Base-by-base conservation (phyloP, 2,329 filamentous ascomycete species). In the Beauveria sp. region DNA sequence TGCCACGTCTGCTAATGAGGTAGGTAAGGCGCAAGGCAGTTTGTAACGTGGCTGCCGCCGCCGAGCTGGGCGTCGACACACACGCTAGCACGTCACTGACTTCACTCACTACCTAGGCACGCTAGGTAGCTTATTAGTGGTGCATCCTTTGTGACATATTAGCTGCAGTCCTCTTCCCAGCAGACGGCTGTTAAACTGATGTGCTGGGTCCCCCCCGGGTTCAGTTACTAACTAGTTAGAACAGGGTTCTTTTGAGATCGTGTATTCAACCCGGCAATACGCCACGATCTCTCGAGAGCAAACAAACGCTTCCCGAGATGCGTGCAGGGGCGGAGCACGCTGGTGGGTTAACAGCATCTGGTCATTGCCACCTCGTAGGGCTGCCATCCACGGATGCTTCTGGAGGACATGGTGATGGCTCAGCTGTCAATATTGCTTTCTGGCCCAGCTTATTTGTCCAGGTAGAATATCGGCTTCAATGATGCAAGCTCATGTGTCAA, bases 231-330 rank as follows among this genome's bases (percentile, higher is more conserved):
- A 2, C 7, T 37, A 16, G 34, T 37, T 30, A 40, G 44, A 57
- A 37, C 47, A 51, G 40, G 56, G 56, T 51, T 59, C 34, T 59
- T 50, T 26, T 26, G 7, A 52, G 47, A 59, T 59, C 56, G 37
- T 44, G 28, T 51, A 5, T 44, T 34, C 56, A 44, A 59, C 56
- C 56, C 44, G 37, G 56, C 43, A 44, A 43, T 43, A 52, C 56
- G 56, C 56, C 56, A 59, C 56, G 56, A 59, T 59, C 56, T 52
- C 56, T 37, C 18, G 16, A 57, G n/a, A 44, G 47, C 46, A 41
- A 59, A 37, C 56, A 59, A 52, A 59, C 20, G 3, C 24, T 10
- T 30, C 30, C 44, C 44, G 8, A 40, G n/a, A 44, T 51, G 22
- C n/a, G 40, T 52, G 43, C 47, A 52, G 22, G 47, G 37, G 55